Base-by-base conservation (phyloP, 169 alveolate genomes). In the Eimeria sp. region DNA sequence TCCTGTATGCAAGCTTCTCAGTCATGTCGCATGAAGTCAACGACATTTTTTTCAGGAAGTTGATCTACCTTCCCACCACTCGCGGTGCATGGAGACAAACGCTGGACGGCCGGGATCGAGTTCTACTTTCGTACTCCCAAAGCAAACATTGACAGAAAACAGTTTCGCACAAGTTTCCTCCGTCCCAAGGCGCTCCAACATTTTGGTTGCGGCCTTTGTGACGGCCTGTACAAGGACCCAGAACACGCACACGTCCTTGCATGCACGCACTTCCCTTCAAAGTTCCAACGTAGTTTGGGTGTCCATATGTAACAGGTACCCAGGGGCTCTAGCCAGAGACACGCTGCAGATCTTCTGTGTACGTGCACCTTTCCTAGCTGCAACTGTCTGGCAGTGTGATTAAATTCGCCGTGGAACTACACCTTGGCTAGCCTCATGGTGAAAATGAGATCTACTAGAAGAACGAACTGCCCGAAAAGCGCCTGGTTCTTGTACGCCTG, bases 401-500 rank as follows among this genome's bases (percentile, higher is more conserved):
- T 49, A 27, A 22, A 22, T 25, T 51, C 4, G 88, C 67, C n/a
- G 27, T 27, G 57, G 76, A 47, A 54, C 27, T 61, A 27, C 76
- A 92, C 96, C 78, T 94, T 87, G 47, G 87, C 96, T 25, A 94
- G 95, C 40, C 92, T 9, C 91, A 87, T 82, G 54, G 95, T 91
- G 82, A 84, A 30, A 67, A 86, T 73, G 75, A 57, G 86, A 75
- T 94, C 96, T 57, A 87, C 89, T n/a, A 94, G 91, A 9, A 63
- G 89, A 9, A 94, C 63, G 49, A 84, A 94, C 30, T 94, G 95
- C 34, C 96, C 95, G 34, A 94, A 58, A 20, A 34, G 95, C 45
- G 96, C 96, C 73, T 94, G 95, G 95, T 94, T 78, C 57, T 70
- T 45, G 91, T 61, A 84, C 34, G 96, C 96, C 84, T 86, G 83